Conservation (phyloP, 257 asterid species). For the Dorcoceras hygrometricum region DNA sequence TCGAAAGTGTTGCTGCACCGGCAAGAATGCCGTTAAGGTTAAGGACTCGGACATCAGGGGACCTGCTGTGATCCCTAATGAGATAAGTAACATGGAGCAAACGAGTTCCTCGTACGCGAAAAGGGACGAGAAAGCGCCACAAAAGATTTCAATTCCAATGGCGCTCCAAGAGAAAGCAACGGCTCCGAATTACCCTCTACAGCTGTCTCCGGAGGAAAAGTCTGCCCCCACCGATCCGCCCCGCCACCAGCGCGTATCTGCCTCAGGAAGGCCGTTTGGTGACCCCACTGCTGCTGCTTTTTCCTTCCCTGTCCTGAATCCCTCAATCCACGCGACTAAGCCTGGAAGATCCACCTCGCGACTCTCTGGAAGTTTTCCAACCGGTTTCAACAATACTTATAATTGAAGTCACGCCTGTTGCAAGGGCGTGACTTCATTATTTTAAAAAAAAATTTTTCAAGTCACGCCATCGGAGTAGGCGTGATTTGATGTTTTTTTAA, state of each 20-base stretch:
- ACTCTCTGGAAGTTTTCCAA: slow-evolving; percentile 63
- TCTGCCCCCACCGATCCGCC: slow-evolving; percentile 20
- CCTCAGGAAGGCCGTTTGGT: slow-evolving; percentile 38
- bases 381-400: no score
- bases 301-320: slow-evolving; percentile 62
- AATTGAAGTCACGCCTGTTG: no score
- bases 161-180: slow-evolving; percentile 20
- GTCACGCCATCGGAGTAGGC: no score
- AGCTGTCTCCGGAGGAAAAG: slow-evolving; percentile 23
- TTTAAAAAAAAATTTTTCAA: no score
- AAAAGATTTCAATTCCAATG: slow-evolving; percentile 19
- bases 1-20: slow-evolving; percentile 66
- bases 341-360: slow-evolving; percentile 56
- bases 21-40: slow-evolving; percentile 61
- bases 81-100: slow-evolving; percentile 15
- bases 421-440: no score
- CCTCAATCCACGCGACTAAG: slow-evolving; percentile 22
- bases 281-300: slow-evolving; percentile 36
- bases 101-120: slow-evolving; percentile 13
- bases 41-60: slow-evolving; percentile 38
- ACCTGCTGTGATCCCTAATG: neutral
- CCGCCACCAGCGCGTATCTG: slow-evolving; percentile 50
- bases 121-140: slow-evolving; percentile 20
- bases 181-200: slow-evolving; percentile 20
- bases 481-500: no score